Evolutionary conservation across 495 filamentous ascomycete genomes (phyloP).

Genomic region (Trichoderma erinaceum): DNA sequence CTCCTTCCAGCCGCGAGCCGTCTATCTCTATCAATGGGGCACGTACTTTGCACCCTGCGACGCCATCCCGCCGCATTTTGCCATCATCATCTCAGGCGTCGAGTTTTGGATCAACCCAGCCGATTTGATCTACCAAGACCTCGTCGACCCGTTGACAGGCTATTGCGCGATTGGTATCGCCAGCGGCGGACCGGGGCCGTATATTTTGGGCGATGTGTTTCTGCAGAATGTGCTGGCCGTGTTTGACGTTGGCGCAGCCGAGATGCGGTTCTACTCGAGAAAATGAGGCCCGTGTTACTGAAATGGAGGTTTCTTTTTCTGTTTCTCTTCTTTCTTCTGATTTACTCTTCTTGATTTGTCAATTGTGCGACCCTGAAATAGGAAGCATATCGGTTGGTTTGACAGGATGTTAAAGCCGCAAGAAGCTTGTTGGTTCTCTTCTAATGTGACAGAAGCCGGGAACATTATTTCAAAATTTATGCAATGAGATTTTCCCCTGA

Average conservation of each 20-base stretch:
- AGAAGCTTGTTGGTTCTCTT: no score
- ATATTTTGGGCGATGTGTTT: conserved; percentile 57
- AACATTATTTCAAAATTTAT: no score
- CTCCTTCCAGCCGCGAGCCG: conserved; percentile 49
- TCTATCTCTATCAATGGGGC: conserved; percentile 37
- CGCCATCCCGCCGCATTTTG: conserved; percentile 48
- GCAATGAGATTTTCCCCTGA: no score
- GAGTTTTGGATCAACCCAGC: conserved; percentile 47
- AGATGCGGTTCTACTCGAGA: conserved; percentile 44
- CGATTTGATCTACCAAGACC: conserved; percentile 47
- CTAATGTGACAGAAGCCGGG: no score
- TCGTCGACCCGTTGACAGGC: conserved; percentile 32
- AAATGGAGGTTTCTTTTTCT: background rate
- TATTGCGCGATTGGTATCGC: conserved; percentile 46
- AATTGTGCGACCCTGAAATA: no score
- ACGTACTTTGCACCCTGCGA: conserved; percentile 51
- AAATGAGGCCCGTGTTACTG: conserved; percentile 20
- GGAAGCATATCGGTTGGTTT: no score
- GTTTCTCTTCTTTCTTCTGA: no score
- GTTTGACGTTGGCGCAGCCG: conserved; percentile 52
- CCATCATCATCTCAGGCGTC: conserved; percentile 43
- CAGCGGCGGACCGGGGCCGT: conserved; percentile 36
- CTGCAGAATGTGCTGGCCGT: conserved; percentile 58
- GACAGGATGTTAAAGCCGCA: no score
- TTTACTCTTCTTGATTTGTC: no score